Percentiles rank a stretch among this genome's conserved stretches.
Evolutionary conservation across 2,329 filamentous ascomycete genomes (phyloP).

Genomic region (Apiospora rasikravindrae): DNA sequence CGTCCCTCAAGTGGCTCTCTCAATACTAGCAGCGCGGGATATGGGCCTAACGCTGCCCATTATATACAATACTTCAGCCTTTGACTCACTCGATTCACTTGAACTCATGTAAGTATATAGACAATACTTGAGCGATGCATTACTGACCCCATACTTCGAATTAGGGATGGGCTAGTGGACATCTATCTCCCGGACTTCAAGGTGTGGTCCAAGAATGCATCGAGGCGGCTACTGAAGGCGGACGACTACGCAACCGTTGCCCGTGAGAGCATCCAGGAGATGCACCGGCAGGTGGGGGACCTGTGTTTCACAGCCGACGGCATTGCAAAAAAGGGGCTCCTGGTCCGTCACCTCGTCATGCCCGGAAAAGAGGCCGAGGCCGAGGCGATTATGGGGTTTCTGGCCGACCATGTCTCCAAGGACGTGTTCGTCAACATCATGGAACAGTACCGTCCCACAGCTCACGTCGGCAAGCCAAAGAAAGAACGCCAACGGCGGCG

Average conservation of each 20-base stretch:
- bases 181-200: constrained; percentile 93
- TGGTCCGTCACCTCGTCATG: constrained; percentile 85
- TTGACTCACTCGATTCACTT: constrained; percentile 76
- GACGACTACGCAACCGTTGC: constrained; percentile 76
- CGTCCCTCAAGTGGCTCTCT: constrained; percentile 79
- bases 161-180: constrained; percentile 73
- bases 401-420: constrained; percentile 73
- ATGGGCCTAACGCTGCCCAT: constrained; percentile 74
- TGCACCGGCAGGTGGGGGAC: constrained; percentile 83
- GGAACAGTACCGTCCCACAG: constrained; percentile 85
- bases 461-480: constrained; percentile 77
- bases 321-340: constrained; percentile 76
- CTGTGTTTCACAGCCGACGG: constrained; percentile 82
- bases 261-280: constrained; percentile 77
- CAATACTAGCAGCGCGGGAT: constrained; percentile 74
- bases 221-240: constrained; percentile 76
- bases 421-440: constrained; percentile 86
- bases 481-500: constrained; percentile 29
- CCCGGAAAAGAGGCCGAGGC: constrained; percentile 78
- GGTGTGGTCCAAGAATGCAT: constrained; percentile 71
- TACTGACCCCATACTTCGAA: background rate
- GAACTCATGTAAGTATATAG: constrained; percentile 57
- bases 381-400: constrained; percentile 74
- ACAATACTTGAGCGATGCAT: background rate
- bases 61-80: constrained; percentile 85